Percentiles rank a stretch among this genome's conserved stretches.
These are phyloP conservation scores for Spiromastix sp. DNA, from an alignment of 2,329 filamentous ascomycete genomes.

Conservation along the genomic window DNA sequence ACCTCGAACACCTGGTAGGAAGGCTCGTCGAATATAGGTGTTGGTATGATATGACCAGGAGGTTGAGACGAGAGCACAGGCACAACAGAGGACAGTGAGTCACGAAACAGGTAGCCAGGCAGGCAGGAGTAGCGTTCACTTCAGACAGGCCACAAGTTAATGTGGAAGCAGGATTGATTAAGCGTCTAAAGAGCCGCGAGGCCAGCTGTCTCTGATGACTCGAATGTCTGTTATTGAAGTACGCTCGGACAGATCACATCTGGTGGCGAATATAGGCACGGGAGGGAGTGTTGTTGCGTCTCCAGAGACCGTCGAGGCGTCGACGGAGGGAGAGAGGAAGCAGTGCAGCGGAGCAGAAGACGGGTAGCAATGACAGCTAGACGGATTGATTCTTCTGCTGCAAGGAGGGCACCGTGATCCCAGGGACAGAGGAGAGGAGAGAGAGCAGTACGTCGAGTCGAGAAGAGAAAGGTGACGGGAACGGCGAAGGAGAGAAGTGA, in stretches of 20 bases:
- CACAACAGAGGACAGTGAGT: constrained; percentile 5
- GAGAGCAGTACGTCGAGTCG: too few relatives aligned
- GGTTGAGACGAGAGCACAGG: not conserved
- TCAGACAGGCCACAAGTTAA: not conserved
- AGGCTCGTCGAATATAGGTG: not conserved
- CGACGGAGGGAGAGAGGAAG: constrained; percentile 2
- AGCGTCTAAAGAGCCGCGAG: constrained; percentile 4
- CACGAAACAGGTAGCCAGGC: constrained; percentile 5
- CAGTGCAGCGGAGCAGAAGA: constrained; percentile 1
- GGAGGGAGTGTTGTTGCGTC: not conserved
- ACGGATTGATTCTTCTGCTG: too few relatives aligned
- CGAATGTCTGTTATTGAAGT: constrained; percentile 4
- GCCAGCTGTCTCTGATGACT: constrained; percentile 6
- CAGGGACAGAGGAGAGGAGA: too few relatives aligned
- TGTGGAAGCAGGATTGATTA: not conserved
- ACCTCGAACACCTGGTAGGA: constrained; percentile 7
- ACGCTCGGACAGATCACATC: constrained; percentile 5
- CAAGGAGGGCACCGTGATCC: too few relatives aligned
- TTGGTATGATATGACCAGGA: not conserved
- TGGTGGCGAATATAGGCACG: not conserved
- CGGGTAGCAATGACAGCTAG: too few relatives aligned
- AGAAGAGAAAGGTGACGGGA: constrained; percentile 11
- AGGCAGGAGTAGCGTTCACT: constrained; percentile 2
- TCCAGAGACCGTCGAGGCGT: not conserved
- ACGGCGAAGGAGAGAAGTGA: constrained; percentile 9